Evolutionary conservation across 2,329 filamentous ascomycete genomes (phyloP).

Genomic region (Cladosporium sp.): DNA sequence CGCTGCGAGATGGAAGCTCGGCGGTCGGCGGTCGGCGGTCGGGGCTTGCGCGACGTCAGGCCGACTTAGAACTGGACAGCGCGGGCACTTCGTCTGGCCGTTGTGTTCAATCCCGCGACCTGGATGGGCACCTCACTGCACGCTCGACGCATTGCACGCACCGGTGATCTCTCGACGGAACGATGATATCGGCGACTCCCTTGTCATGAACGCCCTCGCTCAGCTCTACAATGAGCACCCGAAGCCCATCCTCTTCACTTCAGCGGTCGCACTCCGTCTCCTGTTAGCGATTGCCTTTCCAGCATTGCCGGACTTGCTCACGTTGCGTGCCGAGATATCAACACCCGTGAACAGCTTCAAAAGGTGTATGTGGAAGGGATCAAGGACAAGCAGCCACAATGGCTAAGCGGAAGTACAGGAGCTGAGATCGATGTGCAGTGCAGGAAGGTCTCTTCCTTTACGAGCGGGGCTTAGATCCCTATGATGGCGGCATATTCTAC

Average conservation of each 20-base stretch:
- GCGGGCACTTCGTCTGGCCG: too few relatives aligned
- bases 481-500: constrained; percentile 82
- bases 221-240: constrained; percentile 28
- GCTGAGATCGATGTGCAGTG: constrained; percentile 49
- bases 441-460: constrained; percentile 97
- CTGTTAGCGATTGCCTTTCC: constrained; percentile 77
- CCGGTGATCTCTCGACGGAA: background rate
- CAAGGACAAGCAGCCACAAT: background rate
- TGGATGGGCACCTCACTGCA: too few relatives aligned
- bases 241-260: constrained; percentile 63
- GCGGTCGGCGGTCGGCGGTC: background rate
- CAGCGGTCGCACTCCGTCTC: constrained; percentile 72
- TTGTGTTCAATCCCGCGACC: too few relatives aligned
- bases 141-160: too few relatives aligned
- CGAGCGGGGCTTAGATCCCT: constrained; percentile 91
- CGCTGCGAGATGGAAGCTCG: too few relatives aligned
- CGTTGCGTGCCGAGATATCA: constrained; percentile 89
- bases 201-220: constrained; percentile 20
- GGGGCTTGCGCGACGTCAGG: too few relatives aligned
- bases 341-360: constrained; percentile 98
- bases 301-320: constrained; percentile 74
- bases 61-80: too few relatives aligned
- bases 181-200: constrained; percentile 6
- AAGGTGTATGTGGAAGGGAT: constrained; percentile 58
- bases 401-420: constrained; percentile 18